Evolutionary conservation across 352 stramenopile species (phyloP).

Genomic region (Phytophthora megakarya): DNA sequence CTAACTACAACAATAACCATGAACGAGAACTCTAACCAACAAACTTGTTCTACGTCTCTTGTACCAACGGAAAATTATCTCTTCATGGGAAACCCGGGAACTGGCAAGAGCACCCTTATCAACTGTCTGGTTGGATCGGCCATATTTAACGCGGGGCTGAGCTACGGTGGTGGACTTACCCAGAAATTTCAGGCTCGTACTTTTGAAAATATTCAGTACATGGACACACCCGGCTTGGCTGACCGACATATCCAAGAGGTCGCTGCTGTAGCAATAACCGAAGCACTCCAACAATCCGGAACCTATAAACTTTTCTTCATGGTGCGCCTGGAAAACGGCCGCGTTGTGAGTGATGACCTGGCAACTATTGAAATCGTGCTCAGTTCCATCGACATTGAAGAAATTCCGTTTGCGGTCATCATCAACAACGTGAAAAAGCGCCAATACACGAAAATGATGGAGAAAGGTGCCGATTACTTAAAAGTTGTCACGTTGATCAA

Average conservation of each 20-base stretch:
- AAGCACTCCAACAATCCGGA: constrained; percentile 19
- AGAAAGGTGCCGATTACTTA: constrained; percentile 11
- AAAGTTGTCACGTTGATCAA: constrained; percentile 17
- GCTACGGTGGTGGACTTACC: neutral
- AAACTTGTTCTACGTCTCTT: too few relatives aligned
- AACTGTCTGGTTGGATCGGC: constrained; percentile 2
- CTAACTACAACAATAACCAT: too few relatives aligned
- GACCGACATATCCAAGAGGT: constrained; percentile 1
- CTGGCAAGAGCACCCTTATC: constrained; percentile 3
- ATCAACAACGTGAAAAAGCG: constrained; percentile 27
- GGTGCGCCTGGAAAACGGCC: constrained; percentile 24
- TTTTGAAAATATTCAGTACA: constrained; percentile 7
- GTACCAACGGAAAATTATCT: neutral
- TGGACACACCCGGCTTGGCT: constrained; percentile 31
- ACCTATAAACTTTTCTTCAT: constrained; percentile 35
- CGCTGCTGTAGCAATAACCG: constrained; percentile 16
- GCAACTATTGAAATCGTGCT: constrained; percentile 26
- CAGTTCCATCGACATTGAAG: constrained; percentile 10
- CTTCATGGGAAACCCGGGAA: constrained; percentile 11
- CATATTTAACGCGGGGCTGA: neutral
- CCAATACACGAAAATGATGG: constrained; percentile 13
- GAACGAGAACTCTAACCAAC: too few relatives aligned
- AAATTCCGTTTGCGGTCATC: constrained; percentile 19
- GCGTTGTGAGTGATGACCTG: constrained; percentile 26
- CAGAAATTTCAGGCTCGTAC: neutral